Evolutionary conservation across 805 yeast species (phyloP).

Genomic region (Candida pini): DNA sequence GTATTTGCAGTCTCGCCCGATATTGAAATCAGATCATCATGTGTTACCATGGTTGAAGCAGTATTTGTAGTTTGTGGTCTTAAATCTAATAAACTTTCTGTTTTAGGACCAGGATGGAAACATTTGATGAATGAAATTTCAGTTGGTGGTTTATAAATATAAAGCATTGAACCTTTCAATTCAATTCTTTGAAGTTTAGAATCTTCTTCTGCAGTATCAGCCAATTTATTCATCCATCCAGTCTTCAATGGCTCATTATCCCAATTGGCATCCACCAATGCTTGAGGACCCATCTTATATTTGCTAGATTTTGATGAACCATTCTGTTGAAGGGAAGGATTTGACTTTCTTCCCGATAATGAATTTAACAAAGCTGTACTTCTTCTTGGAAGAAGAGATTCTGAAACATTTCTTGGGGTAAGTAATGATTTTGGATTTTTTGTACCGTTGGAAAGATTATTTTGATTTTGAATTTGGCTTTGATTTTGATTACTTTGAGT

Average conservation of each 20-base stretch:
- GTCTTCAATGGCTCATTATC: slow-evolving; percentile 36
- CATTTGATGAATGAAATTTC: slow-evolving; percentile 36
- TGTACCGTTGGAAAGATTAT: slow-evolving; percentile 1
- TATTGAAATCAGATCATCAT: no score
- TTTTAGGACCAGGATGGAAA: slow-evolving; percentile 17
- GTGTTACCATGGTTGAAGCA: not conserved
- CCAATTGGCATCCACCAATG: slow-evolving; percentile 28
- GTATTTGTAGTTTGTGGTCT: not conserved
- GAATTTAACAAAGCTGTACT: slow-evolving; percentile 13
- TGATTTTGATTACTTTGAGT: not conserved
- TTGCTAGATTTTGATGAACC: not conserved
- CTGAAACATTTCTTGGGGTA: slow-evolving; percentile 2
- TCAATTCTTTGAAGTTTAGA: slow-evolving; percentile 56
- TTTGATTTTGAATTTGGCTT: slow-evolving; percentile 1
- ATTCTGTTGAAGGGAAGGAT: slow-evolving; percentile 9
- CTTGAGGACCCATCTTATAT: slow-evolving; percentile 1
- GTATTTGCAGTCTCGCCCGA: no score
- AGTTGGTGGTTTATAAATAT: slow-evolving; percentile 53
- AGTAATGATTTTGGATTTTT: slow-evolving; percentile 1
- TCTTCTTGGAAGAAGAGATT: slow-evolving; percentile 1
- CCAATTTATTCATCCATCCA: slow-evolving; percentile 57
- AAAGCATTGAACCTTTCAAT: slow-evolving; percentile 61
- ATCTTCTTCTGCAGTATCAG: slow-evolving; percentile 26
- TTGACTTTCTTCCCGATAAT: slow-evolving; percentile 13
- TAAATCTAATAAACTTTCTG: not conserved